Base-by-base conservation (phyloP, 805 yeast species). In the Debaryomyces hansenii region DNA sequence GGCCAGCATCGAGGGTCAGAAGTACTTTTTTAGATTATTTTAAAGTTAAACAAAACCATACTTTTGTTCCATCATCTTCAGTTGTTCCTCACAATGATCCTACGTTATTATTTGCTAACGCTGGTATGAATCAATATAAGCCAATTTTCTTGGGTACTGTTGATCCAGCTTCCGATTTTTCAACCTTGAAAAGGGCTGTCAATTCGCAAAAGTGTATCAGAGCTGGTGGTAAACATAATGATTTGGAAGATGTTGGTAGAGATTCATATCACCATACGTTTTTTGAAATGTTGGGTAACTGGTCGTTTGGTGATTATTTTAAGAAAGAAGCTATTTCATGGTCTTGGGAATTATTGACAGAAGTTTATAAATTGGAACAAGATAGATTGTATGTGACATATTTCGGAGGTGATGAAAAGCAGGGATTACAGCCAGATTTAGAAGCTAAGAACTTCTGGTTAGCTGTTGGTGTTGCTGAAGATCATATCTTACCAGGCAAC, bases 251-350 rank as follows among this genome's bases (percentile, higher is more conserved):
- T 69, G 99, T 94, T 41, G 99, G 99, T 53, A 84, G 87, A 62
- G 99, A 94, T 70, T 89, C 96, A 44, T 94, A 94, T 65, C 99
- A 94, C 68, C 99, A 94, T 69, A 94, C 99, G 14, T 95, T 95
- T 64, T 94, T 94, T 59, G 99, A 94, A 74, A 94, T 94, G 99
- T 80, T 94, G 71, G 99, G 99, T 62, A 94, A 94, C 78, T 94
- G 99, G 99, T 94, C 99, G 5, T 94, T 94, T 69, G 99, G 99
- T 60, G 99, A 94, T 71, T 94, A 94, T 67, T 94, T 94, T 83
- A 94, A 94, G 69, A 82, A 86, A 59, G 99, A 90, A 63, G 98
- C 98, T 44, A 85, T 91, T 60, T 70, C 72, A 7, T 88, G 79
- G 73, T 84, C 96, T 8, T 94, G 98, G 98, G 95, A 90, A 48